Conservation (phyloP, 257 asterid species). For the Solanum chiquidenum region DNA sequence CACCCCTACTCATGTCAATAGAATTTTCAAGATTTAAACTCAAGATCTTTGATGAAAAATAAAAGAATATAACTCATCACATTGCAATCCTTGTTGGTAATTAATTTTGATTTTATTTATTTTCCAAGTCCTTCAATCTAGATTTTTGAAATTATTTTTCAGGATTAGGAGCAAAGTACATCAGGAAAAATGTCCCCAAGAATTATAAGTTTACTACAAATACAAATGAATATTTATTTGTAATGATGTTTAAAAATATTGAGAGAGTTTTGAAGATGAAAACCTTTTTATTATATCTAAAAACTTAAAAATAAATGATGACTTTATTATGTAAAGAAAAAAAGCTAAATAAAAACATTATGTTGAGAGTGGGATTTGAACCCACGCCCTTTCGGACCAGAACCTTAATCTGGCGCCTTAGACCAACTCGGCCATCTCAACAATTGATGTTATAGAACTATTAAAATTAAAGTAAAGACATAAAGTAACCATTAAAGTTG, state of each 20-base stretch:
- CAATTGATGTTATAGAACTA: background rate
- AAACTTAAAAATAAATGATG: background rate
- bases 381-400: conserved; percentile 99
- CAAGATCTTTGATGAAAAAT: too few species aligned
- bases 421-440: conserved; percentile 99
- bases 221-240: background rate
- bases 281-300: background rate
- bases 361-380: conserved; percentile 95
- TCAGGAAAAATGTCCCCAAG: background rate
- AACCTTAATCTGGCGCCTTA: conserved; percentile 99
- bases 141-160: background rate
- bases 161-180: background rate
- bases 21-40: background rate
- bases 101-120: background rate
- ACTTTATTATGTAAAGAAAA: too few species aligned
- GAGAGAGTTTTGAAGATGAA: background rate
- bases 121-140: background rate
- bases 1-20: background rate
- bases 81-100: background rate
- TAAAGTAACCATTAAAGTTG: too few species aligned
- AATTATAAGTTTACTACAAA: background rate
- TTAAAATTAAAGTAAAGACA: too few species aligned
- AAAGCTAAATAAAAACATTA: too few species aligned
- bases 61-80: too few species aligned
- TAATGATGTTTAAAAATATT: background rate